These are phyloP conservation scores for Yarrowia alimentaria DNA, from an alignment of 805 yeast species.

Conservation along the genomic window DNA sequence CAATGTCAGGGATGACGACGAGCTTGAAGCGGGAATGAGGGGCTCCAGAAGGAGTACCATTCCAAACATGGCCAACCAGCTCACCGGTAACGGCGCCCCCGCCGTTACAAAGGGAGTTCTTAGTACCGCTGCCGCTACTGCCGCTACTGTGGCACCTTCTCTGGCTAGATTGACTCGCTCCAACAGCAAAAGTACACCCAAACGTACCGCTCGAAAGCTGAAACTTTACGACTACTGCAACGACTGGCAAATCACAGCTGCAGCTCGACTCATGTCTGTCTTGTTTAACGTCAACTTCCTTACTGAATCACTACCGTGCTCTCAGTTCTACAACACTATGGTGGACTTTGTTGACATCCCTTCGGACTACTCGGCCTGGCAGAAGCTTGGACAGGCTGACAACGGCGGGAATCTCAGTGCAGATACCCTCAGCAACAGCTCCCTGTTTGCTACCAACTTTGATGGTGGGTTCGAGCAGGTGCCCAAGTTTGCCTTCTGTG, in stretches of 20 bases:
- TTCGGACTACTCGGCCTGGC: slow-evolving; percentile 83
- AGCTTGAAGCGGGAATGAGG: not conserved
- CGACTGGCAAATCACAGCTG: slow-evolving; percentile 78
- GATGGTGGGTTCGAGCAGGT: too few species aligned
- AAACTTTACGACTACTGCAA: slow-evolving; percentile 60
- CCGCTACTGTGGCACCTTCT: too few species aligned
- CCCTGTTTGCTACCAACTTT: too few species aligned
- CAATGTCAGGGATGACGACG: slow-evolving; percentile 7
- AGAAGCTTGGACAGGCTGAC: too few species aligned
- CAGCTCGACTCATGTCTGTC: slow-evolving; percentile 56
- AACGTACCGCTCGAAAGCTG: slow-evolving; percentile 26
- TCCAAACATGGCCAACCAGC: too few species aligned
- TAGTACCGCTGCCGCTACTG: too few species aligned
- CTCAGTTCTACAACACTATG: slow-evolving; percentile 70
- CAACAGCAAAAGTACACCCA: not conserved
- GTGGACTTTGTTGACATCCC: slow-evolving; percentile 75
- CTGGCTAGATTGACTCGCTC: not conserved
- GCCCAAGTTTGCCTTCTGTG: slow-evolving; percentile 60
- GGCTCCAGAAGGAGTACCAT: too few species aligned
- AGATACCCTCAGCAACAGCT: not conserved
- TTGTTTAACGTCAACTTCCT: slow-evolving; percentile 53
- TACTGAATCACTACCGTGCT: slow-evolving; percentile 41
- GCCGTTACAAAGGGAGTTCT: too few species aligned
- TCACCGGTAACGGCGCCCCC: too few species aligned
- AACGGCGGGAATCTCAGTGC: slow-evolving; percentile 1